Evolutionary conservation across 2,329 filamentous ascomycete genomes (phyloP).

Genomic region (Paecilomyces formosus): DNA sequence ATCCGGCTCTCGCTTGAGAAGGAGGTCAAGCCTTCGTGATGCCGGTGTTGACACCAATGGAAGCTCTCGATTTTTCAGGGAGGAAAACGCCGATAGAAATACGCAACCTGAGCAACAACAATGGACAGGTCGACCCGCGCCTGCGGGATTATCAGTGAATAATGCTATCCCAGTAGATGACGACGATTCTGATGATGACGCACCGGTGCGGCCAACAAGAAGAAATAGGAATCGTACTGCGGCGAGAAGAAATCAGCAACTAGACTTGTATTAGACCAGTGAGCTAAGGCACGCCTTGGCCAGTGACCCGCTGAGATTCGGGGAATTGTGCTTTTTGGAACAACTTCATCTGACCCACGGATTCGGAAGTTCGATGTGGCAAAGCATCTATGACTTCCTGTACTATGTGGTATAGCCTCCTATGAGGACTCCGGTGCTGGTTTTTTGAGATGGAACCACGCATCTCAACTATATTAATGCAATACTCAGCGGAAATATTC

Average conservation of each 20-base stretch:
- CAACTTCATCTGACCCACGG: neutral
- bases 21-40: neutral
- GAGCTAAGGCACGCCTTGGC: neutral
- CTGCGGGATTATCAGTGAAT: slow-evolving; percentile 11
- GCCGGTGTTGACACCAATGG: neutral
- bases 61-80: slow-evolving; percentile 2
- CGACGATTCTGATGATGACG: slow-evolving; percentile 22
- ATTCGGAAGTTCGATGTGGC: neutral
- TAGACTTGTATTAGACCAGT: neutral
- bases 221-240: slow-evolving; percentile 11
- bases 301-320: neutral
- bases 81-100: slow-evolving; percentile 6
- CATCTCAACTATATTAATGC: neutral
- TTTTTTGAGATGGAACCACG: neutral
- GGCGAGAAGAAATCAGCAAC: neutral
- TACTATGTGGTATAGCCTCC: neutral
- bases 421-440: neutral
- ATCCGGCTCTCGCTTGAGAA: neutral
- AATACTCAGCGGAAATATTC: neutral
- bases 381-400: neutral
- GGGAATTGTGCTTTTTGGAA: neutral
- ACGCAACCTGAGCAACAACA: slow-evolving; percentile 1
- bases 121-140: neutral
- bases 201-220: slow-evolving; percentile 14
- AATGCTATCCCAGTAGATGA: slow-evolving; percentile 21